Base-by-base conservation (phyloP, 2,329 filamentous ascomycete genomes). In the Drechslera avenae region DNA sequence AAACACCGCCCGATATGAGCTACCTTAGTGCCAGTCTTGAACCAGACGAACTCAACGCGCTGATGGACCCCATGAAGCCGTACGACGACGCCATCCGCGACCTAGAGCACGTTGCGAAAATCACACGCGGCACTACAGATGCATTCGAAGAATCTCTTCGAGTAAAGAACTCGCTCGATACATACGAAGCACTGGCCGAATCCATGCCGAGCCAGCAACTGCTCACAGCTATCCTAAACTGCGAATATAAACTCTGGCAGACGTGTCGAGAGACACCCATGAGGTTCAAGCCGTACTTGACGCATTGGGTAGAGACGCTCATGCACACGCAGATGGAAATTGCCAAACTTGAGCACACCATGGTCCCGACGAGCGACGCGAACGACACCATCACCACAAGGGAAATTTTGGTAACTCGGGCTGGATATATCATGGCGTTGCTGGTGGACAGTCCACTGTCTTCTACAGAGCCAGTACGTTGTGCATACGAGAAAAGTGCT, bases 231-330 rank as follows among this genome's bases (percentile, higher is more conserved):
- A 50, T 74, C 13, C 45, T 74, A 10, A 70, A 72, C 35, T 68
- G 68, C 67, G 72, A 75, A 54, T 72, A 70, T 48, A 60, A 60
- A 21, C 66, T 75, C 16, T 74, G 65, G 63, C 48, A 48, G 12
- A 44, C 72, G 52, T 68, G 72, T 33, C 54, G 63, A 28, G 39
- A 46, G 3, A 72, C 62, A 2, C 60, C 66, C 13, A 57, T 75
- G 5, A 56, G 62, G 23, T 50, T 65, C 36, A 75, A 76, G 33
- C 73, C 74, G 1, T 75, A 73, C 51, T 60, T 76, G 16, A 63
- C 67, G 4, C 72, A 76, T 41, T 76, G 74, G 74, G 67, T 76
- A 33, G 71, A 75, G 54, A 63, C 67, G 1, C 46, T 73, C 4
- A 59, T 66, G 46, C 47, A 60, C 4, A 54, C 65, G 3, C 52